phyloP scores from a whole-genome alignment of 768 basidiomycete genomes.

The Clavaria fumosa region DNA sequence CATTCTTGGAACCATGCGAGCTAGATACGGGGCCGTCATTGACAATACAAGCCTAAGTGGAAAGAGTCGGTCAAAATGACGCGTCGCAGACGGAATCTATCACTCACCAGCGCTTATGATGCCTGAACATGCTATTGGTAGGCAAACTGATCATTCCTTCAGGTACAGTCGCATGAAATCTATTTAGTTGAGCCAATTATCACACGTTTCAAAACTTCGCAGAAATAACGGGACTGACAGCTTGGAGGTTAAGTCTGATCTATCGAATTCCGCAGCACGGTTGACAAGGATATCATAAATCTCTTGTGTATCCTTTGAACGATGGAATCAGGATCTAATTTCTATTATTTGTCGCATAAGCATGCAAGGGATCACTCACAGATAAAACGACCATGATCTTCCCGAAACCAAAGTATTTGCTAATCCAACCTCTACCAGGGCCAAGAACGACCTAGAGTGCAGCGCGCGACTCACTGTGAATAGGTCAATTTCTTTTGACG shows the following conservation, averaged over 20 bases:
- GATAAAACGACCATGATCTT: too few species aligned
- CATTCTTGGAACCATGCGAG: constrained; percentile 2
- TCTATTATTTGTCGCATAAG: too few species aligned
- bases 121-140: constrained; percentile 1
- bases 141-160: neutral
- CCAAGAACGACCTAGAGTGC: too few species aligned
- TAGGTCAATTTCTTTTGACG: too few species aligned
- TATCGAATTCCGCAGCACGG: neutral
- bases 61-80: neutral
- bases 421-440: too few species aligned
- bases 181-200: neutral
- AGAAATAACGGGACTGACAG: neutral
- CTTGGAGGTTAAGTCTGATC: neutral
- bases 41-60: neutral
- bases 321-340: too few species aligned
- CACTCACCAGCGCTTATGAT: constrained; percentile 2
- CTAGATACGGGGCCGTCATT: neutral
- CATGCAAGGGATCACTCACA: too few species aligned
- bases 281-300: neutral
- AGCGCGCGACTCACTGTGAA: too few species aligned
- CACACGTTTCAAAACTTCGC: neutral
- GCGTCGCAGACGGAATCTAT: neutral
- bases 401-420: too few species aligned
- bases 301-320: too few species aligned
- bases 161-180: constrained; percentile 1